Base-by-base conservation (phyloP, 2,329 filamentous ascomycete species). In the Pseudogymnoascus sp. region DNA sequence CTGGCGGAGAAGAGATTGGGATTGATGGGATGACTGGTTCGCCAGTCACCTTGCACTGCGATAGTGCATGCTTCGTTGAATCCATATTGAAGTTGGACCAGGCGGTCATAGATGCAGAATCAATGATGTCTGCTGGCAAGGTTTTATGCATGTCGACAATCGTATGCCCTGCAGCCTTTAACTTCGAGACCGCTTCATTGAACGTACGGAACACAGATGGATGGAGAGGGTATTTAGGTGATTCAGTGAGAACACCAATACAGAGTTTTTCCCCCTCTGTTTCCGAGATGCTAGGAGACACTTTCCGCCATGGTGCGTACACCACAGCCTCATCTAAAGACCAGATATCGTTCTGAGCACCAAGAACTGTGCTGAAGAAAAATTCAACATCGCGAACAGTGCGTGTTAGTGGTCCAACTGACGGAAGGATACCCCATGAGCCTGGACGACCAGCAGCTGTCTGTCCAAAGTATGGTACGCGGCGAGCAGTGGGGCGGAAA, bases 171-270 rank as follows among this genome's bases (percentile, higher is more conserved):
- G 75, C 75, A 0, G 67, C 70, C 35, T 72, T 67, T 2, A 85
- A 68, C 0, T 66, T 67, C 0, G 71, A 69, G 0, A 75, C 70
- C 0, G 79, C 79, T 0, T 67, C 70, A 4, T 78, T 71, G 1
- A 84, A 64, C 1, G 78, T 73, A 1, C 80, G 74, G 1, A 73
- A 75, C 1, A 84, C 75, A 0, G 81, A 79, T 0, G 83, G 81
- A 23, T 83, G 80, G 0, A 84, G 71, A 0, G 79, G 80, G 30
- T 78, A 78, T 1, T 77, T 70, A 0, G 75, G 71, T 65, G 83
- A 79, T 49, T 80, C 78, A 1, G 75, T 63, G 9, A 82, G 67
- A 1, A 84, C 65, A 0, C 83, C 83, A 39, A 85, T 78, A 0
- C 74, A 75, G 3, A 84, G 65, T 60, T 33, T 60, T 49, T 71